Evolutionary conservation across 257 asterid species (phyloP), one percentile per base, ranked within the genome.

Genomic region (Leptodermis oblonga): DNA sequence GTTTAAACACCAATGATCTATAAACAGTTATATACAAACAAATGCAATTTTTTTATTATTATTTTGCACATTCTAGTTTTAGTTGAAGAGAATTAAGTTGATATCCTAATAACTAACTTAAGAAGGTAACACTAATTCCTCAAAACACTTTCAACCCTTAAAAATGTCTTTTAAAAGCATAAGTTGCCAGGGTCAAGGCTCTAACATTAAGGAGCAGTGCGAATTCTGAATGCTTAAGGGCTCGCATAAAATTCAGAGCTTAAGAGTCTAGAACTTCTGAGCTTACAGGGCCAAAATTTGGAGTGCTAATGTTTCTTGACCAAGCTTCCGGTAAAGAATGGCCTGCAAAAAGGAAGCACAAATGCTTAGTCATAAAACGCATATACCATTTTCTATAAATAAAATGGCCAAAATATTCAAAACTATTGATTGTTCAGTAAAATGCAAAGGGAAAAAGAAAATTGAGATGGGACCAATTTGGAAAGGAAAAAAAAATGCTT

Each of bases 241-340:
- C 13, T 39, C 53, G 46, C 17, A 25, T n/a, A 22, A 8, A 10
- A 48, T 13, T 20, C 11, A 30, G 62, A 23, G 41, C 22, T 15
- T 60, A 9, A 36, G 0, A 62, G 39, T n/a, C n/a, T n/a, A 58
- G 28, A 70, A 37, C 15, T 20, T 28, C 23, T 46, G 73, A 81
- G 41, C 97, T 82, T 85, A 93, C 99, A 88, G 77, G 72, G 99
- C 99, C 84, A 93, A 74, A 65, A 88, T 93, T 82, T 90, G 89
- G 62, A 93, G 90, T 71, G 91, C 99, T 53, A 81, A 74, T 20
- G 88, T 77, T 80, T 93, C 99, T 78, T 86, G 97, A 65, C 99
- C 99, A 65, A 93, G 99, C 86, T 89, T 90, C 84, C 97, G 75
- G 78, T 90, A 88, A 31, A 93, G 94, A 81, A 93, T 88, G 83